Evolutionary conservation across 1,284 basidiomycete species (phyloP).

Genomic region (Sanghuangporus baumii): DNA sequence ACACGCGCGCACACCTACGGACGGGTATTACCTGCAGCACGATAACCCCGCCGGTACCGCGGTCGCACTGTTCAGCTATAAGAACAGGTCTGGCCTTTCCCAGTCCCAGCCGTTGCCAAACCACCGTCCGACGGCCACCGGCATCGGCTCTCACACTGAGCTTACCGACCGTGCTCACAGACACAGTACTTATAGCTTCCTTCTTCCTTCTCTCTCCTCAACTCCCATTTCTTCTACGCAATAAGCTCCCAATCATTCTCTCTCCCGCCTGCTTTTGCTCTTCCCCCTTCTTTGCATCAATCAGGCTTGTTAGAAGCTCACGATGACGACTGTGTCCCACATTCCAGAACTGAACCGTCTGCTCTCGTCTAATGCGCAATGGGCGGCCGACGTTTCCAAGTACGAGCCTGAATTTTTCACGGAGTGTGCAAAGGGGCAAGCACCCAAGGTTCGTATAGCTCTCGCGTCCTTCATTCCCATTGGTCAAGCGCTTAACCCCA

Average conservation of each 20-base stretch:
- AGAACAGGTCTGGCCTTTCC: not conserved
- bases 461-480: not conserved
- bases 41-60: conserved; percentile 16
- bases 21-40: conserved; percentile 1
- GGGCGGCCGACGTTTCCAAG: conserved; percentile 52
- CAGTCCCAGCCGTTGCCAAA: conserved; percentile 1
- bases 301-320: not conserved
- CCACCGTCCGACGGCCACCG: not conserved
- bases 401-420: conserved; percentile 63
- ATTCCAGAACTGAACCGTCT: conserved; percentile 35
- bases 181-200: conserved; percentile 11
- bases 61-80: conserved; percentile 14
- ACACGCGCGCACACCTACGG: not conserved
- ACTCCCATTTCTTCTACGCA: not conserved
- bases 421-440: conserved; percentile 58
- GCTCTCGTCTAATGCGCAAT: conserved; percentile 51
- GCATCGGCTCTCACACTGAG: not conserved
- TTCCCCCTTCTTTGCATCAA: not conserved
- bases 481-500: too few relatives aligned
- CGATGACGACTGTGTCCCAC: conserved; percentile 5
- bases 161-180: conserved; percentile 1
- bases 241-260: not conserved
- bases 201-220: not conserved
- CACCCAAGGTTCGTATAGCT: conserved; percentile 51
- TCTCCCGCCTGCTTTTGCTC: not conserved